Percentiles rank a stretch among this genome's conserved stretches.
Conservation (phyloP, 2,329 filamentous ascomycete species). For the Akanthomyces dipterigenus region DNA sequence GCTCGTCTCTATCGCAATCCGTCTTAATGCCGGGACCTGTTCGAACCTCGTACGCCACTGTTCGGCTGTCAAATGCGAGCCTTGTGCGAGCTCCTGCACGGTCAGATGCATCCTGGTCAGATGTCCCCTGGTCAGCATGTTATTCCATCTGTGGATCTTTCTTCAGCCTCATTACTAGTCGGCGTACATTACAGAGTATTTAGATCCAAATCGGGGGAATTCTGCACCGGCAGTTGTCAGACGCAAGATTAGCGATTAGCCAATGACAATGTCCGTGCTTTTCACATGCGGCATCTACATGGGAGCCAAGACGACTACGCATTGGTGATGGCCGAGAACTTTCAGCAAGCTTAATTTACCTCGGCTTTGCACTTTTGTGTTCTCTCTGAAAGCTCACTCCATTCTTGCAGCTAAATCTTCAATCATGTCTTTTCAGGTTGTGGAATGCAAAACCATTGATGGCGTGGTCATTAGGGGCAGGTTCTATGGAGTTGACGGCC, state of each 20-base stretch:
- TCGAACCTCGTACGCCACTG: background rate
- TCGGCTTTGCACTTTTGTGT: background rate
- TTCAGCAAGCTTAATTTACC: background rate
- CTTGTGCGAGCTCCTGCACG: background rate
- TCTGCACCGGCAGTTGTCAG: background rate
- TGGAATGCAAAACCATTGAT: constrained; percentile 35
- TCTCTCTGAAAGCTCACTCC: background rate
- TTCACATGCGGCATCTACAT: background rate
- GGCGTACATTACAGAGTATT: background rate
- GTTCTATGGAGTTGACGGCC: constrained; percentile 25
- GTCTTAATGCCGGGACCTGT: background rate
- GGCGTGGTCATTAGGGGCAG: constrained; percentile 31
- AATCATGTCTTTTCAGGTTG: constrained; percentile 17
- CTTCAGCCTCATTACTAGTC: background rate
- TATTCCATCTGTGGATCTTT: background rate
- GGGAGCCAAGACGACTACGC: background rate
- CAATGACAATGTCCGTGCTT: background rate
- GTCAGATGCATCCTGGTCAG: background rate
- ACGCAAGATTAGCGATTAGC: background rate
- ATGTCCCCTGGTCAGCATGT: constrained; percentile 4
- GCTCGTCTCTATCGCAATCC: background rate
- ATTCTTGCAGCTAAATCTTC: background rate
- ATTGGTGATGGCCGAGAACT: too few species aligned
- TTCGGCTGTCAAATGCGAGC: background rate
- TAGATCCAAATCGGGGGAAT: background rate